Conservation (phyloP, 768 basidiomycete genomes). For the Hirschioporus abietinus region DNA sequence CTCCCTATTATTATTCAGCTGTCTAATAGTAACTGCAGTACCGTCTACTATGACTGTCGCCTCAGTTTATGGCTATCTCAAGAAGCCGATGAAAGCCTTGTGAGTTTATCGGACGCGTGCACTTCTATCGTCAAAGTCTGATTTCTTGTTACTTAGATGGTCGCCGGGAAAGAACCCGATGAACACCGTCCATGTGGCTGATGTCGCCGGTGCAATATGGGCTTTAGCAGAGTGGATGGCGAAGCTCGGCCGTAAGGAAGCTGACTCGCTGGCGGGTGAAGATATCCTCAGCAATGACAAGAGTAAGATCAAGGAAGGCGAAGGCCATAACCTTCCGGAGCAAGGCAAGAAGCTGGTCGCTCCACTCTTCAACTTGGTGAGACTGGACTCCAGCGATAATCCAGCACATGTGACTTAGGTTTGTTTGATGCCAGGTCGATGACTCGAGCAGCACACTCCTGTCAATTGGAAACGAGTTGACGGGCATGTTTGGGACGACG, state of each 20-base stretch:
- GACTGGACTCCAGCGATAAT: slow-evolving; percentile 15
- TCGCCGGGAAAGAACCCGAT: slow-evolving; percentile 71
- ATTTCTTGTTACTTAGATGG: slow-evolving; percentile 46
- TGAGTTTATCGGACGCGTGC: slow-evolving; percentile 28
- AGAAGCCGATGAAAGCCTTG: slow-evolving; percentile 84
- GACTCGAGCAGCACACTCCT: slow-evolving; percentile 67
- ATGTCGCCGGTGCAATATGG: slow-evolving; percentile 75
- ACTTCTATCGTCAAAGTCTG: not conserved
- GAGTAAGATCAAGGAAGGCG: slow-evolving; percentile 56
- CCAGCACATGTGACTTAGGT: slow-evolving; percentile 8
- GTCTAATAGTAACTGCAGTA: slow-evolving; percentile 35
- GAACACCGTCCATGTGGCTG: slow-evolving; percentile 73
- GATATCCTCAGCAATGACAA: slow-evolving; percentile 67
- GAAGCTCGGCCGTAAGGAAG: slow-evolving; percentile 55
- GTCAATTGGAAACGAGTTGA: slow-evolving; percentile 59
- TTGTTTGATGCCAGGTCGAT: slow-evolving; percentile 49
- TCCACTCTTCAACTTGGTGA: slow-evolving; percentile 79
- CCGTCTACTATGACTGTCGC: slow-evolving; percentile 68
- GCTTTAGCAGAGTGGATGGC: slow-evolving; percentile 75
- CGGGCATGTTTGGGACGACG: slow-evolving; percentile 70
- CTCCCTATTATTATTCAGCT: not conserved
- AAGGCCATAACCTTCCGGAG: slow-evolving; percentile 52
- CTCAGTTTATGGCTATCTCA: slow-evolving; percentile 75
- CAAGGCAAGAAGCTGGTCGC: slow-evolving; percentile 47
- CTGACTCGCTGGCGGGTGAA: slow-evolving; percentile 62